Base-by-base conservation (phyloP, 129 eudicot genomes). In the Ambrosia trifida region DNA sequence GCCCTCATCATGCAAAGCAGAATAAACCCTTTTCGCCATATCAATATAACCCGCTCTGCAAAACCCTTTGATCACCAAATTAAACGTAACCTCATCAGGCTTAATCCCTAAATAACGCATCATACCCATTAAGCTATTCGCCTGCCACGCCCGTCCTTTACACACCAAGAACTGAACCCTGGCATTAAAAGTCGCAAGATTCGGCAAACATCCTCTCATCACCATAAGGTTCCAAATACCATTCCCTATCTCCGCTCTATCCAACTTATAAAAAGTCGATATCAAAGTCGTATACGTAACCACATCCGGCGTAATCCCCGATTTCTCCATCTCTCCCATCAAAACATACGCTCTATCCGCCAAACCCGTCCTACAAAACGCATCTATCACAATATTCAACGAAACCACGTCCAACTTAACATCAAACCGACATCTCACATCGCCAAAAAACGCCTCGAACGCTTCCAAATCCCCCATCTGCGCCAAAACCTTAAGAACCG, bases 171-270 rank as follows among this genome's bases (percentile, higher is more conserved):
- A 91, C 83, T 91, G 97, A 74, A 91, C 85, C 75, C 97, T 84
- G 12, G 80, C 89, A 79, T 91, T 91, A 61, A 91, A 91, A n/a
- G 97, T 91, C 7, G 94, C 85, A 13, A 89, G 41, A 77, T 84
- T 86, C 8, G 97, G 97, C 5, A 66, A 66, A 84, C 97, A 91
- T 4, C 94, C 96, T 52, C 73, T 88, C 69, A 64, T 77, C 45
- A 91, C 79, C 97, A 91, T 91, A 43, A 86, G 83, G 58, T 88
- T 91, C 97, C 97, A 91, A 66, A 91, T 56, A 10, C 97, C 97
- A 68, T 91, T 86, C 30, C 85, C 97, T 72, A 91, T 81, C 73
- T 76, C 84, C 12, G 76, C 81, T 11, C 73, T 78, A 51, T 80
- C 81, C 7, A 64, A 49, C 74, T 86, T 89, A 78, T 86, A 91